A percentile compares a stretch with the other conserved stretches of the same genome.
These are phyloP conservation scores for Arabidopsis hybrid DNA, from an alignment of 441 rosid genomes.

Conservation along the genomic window DNA sequence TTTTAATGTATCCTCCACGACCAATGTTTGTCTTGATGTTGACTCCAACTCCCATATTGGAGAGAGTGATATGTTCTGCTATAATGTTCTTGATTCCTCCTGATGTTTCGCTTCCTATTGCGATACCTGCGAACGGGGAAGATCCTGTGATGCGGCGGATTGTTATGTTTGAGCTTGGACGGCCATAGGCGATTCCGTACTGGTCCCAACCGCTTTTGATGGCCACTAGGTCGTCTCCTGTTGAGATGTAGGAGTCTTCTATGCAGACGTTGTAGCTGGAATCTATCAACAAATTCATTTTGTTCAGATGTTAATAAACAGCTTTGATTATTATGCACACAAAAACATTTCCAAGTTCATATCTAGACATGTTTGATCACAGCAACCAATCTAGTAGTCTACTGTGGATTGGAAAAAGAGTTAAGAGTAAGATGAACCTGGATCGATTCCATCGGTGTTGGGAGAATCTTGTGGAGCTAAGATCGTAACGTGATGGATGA, in stretches of 20 bases:
- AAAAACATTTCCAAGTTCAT: slow-evolving; percentile 16
- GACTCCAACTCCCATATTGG: slow-evolving; percentile 72
- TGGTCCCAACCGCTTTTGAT: slow-evolving; percentile 98
- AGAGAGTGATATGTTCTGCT: slow-evolving; percentile 77
- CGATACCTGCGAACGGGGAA: slow-evolving; percentile 85
- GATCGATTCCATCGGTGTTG: slow-evolving; percentile 96
- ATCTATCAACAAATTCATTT: slow-evolving; percentile 50
- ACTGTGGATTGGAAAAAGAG: background rate
- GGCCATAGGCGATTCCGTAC: slow-evolving; percentile 79
- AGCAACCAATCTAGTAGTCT: slow-evolving; percentile 7
- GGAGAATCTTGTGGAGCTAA: slow-evolving; percentile 91
- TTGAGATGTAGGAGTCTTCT: slow-evolving; percentile 88
- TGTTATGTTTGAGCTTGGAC: slow-evolving; percentile 85
- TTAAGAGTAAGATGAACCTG: slow-evolving; percentile 51
- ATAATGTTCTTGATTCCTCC: slow-evolving; percentile 83
- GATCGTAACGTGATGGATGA: slow-evolving; percentile 79
- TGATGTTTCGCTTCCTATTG: slow-evolving; percentile 92
- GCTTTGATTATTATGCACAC: background rate
- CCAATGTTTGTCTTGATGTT: slow-evolving; percentile 84
- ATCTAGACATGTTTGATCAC: background rate
- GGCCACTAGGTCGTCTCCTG: slow-evolving; percentile 89
- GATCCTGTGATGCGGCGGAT: slow-evolving; percentile 87
- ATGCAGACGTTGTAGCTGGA: slow-evolving; percentile 90
- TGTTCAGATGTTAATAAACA: slow-evolving; percentile 10
- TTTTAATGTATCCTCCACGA: slow-evolving; percentile 81